Evolutionary conservation across 208 protist species (phyloP).

Genomic region (Phytomonas sp.): DNA sequence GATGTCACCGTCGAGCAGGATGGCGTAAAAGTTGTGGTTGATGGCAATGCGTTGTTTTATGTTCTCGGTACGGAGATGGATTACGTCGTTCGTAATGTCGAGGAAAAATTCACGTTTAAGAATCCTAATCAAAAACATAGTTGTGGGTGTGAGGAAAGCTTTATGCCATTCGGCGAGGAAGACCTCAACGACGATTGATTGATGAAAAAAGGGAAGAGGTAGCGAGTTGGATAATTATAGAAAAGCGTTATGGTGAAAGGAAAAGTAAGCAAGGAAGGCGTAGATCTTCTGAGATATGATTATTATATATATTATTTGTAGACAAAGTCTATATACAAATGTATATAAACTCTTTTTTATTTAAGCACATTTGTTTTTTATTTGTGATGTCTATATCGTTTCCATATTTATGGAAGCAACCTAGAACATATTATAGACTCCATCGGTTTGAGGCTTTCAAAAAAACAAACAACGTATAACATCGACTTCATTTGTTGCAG

Average conservation of each 20-base stretch:
- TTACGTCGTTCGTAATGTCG: slow-evolving; percentile 89
- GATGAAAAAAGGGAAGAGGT: background rate
- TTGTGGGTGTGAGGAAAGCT: slow-evolving; percentile 96
- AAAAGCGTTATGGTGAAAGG: background rate
- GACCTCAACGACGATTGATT: slow-evolving; percentile 39
- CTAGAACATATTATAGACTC: background rate
- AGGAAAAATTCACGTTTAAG: slow-evolving; percentile 95
- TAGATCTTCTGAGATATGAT: slow-evolving; percentile 1
- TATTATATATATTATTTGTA: slow-evolving; percentile 5
- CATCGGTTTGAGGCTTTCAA: background rate
- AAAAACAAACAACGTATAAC: background rate
- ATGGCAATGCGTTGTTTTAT: slow-evolving; percentile 92
- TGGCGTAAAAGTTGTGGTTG: slow-evolving; percentile 91
- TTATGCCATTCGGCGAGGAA: slow-evolving; percentile 87
- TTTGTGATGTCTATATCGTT: background rate
- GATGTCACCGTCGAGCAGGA: slow-evolving; percentile 87
- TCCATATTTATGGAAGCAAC: background rate
- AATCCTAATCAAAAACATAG: slow-evolving; percentile 95
- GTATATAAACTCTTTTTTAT: slow-evolving; percentile 11
- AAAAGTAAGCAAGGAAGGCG: background rate
- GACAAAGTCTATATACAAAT: slow-evolving; percentile 14
- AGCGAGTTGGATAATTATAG: background rate
- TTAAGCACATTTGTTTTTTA: background rate
- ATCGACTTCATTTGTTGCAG: background rate
- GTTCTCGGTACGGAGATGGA: slow-evolving; percentile 97